Percentiles rank a stretch among this genome's conserved stretches.
Evolutionary conservation across 2,329 filamentous ascomycete species (phyloP).

Genomic region (Torrubiellomyces zombiae): DNA sequence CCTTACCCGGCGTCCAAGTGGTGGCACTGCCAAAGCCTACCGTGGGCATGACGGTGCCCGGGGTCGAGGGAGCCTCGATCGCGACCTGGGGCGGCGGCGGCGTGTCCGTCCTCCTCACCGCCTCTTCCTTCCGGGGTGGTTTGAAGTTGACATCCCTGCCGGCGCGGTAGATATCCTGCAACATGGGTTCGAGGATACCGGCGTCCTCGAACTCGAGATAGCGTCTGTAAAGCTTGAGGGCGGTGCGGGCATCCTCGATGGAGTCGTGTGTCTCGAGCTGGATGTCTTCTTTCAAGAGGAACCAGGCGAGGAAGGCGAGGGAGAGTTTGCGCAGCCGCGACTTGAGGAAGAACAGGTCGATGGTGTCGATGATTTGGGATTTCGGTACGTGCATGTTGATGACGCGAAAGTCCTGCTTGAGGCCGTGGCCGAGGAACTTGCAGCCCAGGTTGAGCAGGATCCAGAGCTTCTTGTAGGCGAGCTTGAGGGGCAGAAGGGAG

Average conservation of each 20-base stretch:
- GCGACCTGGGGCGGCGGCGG: constrained; percentile 31
- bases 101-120: constrained; percentile 32
- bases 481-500: constrained; percentile 73
- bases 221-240: constrained; percentile 74
- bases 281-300: constrained; percentile 81
- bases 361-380: constrained; percentile 83
- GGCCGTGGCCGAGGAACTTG: constrained; percentile 81
- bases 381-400: constrained; percentile 95
- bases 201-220: constrained; percentile 80
- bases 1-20: constrained; percentile 30
- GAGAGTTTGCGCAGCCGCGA: constrained; percentile 72
- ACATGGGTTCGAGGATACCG: constrained; percentile 65
- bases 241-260: constrained; percentile 87
- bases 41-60: constrained; percentile 29
- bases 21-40: constrained; percentile 21
- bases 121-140: constrained; percentile 29
- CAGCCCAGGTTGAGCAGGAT: constrained; percentile 86
- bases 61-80: constrained; percentile 12
- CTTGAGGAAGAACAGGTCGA: constrained; percentile 75
- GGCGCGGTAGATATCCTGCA: constrained; percentile 65
- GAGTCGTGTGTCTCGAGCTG: constrained; percentile 86
- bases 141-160: constrained; percentile 33
- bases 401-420: constrained; percentile 91
- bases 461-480: constrained; percentile 97
- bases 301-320: constrained; percentile 82